phyloP scores from a whole-genome alignment of 1,284 basidiomycete genomes.

The Cerrena zonata region DNA sequence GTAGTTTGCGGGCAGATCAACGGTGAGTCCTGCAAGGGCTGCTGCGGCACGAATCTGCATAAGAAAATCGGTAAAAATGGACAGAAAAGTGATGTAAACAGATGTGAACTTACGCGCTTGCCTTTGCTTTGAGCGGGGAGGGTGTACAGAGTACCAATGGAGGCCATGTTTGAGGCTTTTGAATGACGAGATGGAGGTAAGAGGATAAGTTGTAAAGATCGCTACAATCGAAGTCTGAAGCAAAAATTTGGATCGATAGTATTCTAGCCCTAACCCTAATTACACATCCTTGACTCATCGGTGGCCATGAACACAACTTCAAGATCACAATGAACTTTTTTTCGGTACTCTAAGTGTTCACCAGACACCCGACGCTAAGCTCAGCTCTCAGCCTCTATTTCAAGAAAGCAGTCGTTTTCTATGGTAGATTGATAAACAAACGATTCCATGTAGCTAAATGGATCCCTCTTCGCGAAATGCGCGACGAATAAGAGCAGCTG shows the following conservation, averaged over 20 bases:
- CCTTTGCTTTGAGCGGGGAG: constrained; percentile 36
- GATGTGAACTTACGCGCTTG: constrained; percentile 42
- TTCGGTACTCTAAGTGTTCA: too few relatives aligned
- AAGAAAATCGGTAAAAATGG: constrained; percentile 9
- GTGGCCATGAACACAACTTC: too few relatives aligned
- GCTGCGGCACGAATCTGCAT: constrained; percentile 67
- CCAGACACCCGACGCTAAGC: too few relatives aligned
- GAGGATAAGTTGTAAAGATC: not conserved
- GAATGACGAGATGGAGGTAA: constrained; percentile 2
- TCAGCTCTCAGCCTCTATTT: too few relatives aligned
- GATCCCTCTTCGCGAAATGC: too few relatives aligned
- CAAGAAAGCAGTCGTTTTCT: too few relatives aligned
- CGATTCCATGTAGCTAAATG: too few relatives aligned
- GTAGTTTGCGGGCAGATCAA: constrained; percentile 56
- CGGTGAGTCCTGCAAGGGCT: constrained; percentile 62
- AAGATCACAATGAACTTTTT: too few relatives aligned
- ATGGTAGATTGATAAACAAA: too few relatives aligned
- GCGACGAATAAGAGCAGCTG: too few relatives aligned
- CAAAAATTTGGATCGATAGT: constrained; percentile 2
- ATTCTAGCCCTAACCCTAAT: not conserved
- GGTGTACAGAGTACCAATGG: constrained; percentile 59
- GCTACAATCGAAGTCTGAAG: not conserved
- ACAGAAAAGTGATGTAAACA: not conserved
- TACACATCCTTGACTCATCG: too few relatives aligned
- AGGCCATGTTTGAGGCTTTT: constrained; percentile 43